phyloP scores from a whole-genome alignment of 345 rosid species.

The Toxicodendron radicans region DNA sequence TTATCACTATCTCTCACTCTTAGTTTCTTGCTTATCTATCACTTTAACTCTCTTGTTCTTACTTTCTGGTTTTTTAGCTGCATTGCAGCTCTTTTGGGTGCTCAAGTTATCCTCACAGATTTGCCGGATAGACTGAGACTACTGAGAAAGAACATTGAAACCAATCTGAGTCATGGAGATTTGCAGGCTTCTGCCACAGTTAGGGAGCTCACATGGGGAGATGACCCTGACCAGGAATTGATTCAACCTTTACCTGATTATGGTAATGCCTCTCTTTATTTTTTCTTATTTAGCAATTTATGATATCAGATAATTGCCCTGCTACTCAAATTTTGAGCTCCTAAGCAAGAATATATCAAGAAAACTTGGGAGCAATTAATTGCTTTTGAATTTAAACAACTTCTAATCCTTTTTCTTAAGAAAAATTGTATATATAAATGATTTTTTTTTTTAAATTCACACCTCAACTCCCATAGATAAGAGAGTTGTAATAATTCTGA shows the following conservation, averaged over 20 bases:
- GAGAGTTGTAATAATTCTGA: no score
- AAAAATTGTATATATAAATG: no score
- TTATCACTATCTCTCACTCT: background rate
- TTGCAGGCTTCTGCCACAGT: constrained; percentile 65
- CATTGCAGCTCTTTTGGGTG: constrained; percentile 86
- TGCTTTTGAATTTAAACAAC: no score
- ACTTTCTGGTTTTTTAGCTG: constrained; percentile 50
- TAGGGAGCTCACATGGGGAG: constrained; percentile 80
- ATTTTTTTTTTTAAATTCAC: no score
- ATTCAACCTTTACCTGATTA: constrained; percentile 74
- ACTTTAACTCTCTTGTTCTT: constrained; percentile 10
- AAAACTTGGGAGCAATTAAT: no score
- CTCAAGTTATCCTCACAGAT: constrained; percentile 76
- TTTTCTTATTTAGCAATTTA: constrained; percentile 2
- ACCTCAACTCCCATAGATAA: no score
- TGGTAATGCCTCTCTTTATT: constrained; percentile 36
- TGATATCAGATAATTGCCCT: background rate
- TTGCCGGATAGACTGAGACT: constrained; percentile 81
- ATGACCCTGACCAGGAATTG: constrained; percentile 57
- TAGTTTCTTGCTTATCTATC: constrained; percentile 1
- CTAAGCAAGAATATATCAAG: no score
- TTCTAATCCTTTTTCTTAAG: no score
- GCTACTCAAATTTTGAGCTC: background rate
- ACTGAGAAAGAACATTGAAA: constrained; percentile 67
- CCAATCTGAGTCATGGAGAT: constrained; percentile 50